Base-by-base conservation (phyloP, 139 green algal genomes). In the Coelastrella sp. region DNA sequence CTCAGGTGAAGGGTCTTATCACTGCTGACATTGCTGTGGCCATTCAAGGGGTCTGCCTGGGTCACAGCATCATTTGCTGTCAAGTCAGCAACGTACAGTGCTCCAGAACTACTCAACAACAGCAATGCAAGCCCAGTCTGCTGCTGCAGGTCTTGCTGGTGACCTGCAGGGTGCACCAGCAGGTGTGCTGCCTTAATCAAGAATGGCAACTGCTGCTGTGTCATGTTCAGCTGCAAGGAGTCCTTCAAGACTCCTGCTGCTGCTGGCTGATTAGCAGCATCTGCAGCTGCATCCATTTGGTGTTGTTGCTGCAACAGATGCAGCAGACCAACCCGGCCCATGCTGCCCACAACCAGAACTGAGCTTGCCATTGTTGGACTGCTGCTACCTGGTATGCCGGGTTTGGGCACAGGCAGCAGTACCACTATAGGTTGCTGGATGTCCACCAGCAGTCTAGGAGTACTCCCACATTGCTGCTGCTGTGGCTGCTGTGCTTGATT, bases 361-460 rank as follows among this genome's bases (percentile, higher is more conserved):
- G 63, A 8, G 5, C 17, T 17, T 87, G 61, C 82, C 7, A 7
- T 6, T 66, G 35, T 14, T 25, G 8, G 59, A 17, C 81, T 15
- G 6, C 59, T 74, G 59, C 60, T 74, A 19, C 79, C 20, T 6
- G 7, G 27, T 49, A 17, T 85, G 57, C 20, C 22, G 17, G 57
- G 17, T 0, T 6, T 57, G 6, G 24, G 20, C 17, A 85, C 57
- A 25, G 79, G 61, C 82, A 81, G 19, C 19, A 88, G 8, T 57
- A 68, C 84, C 19, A 82, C 84, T 7, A 88, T 68, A 8, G 35
- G 84, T 24, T 88, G 84, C 84, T 88, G 84, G 6, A 88, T 19
- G 24, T 80, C 84, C 9, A 88, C 49, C 68, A 88, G 68, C 49
- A 88, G 84, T 35, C 19, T 27, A 6, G 19, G 63, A 19, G 12